Conservation (phyloP, 768 basidiomycete species). For the Suillus lakei region DNA sequence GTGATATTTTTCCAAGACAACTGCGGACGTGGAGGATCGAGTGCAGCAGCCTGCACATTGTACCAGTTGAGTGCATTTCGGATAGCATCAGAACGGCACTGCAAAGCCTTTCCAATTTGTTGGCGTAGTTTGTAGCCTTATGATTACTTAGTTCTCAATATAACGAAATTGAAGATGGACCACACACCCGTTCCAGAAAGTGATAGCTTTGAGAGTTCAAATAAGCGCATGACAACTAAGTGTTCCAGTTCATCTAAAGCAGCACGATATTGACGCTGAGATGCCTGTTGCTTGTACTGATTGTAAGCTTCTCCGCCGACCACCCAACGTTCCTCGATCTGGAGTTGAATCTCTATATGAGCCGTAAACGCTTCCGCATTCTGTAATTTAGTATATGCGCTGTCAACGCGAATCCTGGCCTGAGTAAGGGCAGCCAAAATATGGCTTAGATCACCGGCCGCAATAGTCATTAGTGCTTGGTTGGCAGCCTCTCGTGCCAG, state of each 20-base stretch:
- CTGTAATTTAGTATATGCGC: constrained; percentile 5
- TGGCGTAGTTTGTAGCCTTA: constrained; percentile 36
- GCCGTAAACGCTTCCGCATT: constrained; percentile 9
- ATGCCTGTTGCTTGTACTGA: background rate
- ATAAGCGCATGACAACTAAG: constrained; percentile 33
- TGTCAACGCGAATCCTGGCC: constrained; percentile 5
- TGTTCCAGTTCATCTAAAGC: constrained; percentile 32
- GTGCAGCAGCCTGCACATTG: no score
- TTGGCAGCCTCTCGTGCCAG: no score
- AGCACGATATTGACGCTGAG: constrained; percentile 3
- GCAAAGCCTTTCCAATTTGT: constrained; percentile 35
- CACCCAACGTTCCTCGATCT: constrained; percentile 6
- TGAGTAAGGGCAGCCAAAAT: constrained; percentile 4
- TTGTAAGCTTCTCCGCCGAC: constrained; percentile 10
- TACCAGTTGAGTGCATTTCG: constrained; percentile 28
- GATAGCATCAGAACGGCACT: constrained; percentile 30
- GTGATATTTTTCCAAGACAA: no score
- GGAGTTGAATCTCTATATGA: constrained; percentile 4
- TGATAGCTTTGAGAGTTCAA: constrained; percentile 33
- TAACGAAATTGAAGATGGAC: background rate
- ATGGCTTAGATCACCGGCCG: background rate
- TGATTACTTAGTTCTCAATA: background rate
- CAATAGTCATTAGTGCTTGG: no score
- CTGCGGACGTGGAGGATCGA: no score
- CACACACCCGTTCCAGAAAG: constrained; percentile 16